phyloP scores from a whole-genome alignment of 805 yeast genomes.

The Cephaloascus fragrans region DNA sequence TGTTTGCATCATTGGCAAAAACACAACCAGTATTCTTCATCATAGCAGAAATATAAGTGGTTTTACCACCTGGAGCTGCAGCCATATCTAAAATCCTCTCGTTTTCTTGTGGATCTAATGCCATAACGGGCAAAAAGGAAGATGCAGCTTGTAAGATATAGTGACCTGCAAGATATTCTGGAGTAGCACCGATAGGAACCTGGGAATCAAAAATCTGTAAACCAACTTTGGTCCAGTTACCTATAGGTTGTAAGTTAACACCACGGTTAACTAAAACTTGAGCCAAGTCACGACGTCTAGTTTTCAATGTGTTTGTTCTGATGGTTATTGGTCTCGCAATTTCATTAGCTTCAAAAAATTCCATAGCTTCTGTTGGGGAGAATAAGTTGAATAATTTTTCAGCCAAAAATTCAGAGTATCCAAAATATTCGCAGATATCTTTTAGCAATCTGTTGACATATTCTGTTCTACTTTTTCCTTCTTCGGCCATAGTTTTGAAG shows the following conservation, averaged over 20 bases:
- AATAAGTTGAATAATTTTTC: constrained; percentile 88
- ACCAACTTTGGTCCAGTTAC: constrained; percentile 97
- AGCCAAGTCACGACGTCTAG: constrained; percentile 92
- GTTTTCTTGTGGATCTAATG: constrained; percentile 92
- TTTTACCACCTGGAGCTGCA: constrained; percentile 99
- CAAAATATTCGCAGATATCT: constrained; percentile 90
- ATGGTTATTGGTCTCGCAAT: constrained; percentile 93
- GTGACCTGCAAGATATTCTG: constrained; percentile 96
- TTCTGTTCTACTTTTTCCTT: constrained; percentile 78
- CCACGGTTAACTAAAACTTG: constrained; percentile 94
- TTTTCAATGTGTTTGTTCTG: constrained; percentile 92
- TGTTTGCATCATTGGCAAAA: constrained; percentile 95
- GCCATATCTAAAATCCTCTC: constrained; percentile 98
- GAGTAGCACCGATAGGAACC: constrained; percentile 99
- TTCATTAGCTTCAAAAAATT: constrained; percentile 97
- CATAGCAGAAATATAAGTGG: constrained; percentile 87
- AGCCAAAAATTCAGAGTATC: constrained; percentile 85
- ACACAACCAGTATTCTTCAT: constrained; percentile 98
- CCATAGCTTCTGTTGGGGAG: constrained; percentile 94
- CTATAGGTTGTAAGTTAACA: constrained; percentile 94
- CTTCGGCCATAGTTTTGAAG: constrained; percentile 73
- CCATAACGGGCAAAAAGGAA: constrained; percentile 95
- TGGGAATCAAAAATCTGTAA: constrained; percentile 95
- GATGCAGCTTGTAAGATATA: constrained; percentile 98
- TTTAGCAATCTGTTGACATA: constrained; percentile 67